Percentiles rank a stretch among this genome's conserved stretches.
These are phyloP conservation scores for Rhodotorula graminis DNA, from an alignment of 768 basidiomycete genomes.

Conservation along the genomic window DNA sequence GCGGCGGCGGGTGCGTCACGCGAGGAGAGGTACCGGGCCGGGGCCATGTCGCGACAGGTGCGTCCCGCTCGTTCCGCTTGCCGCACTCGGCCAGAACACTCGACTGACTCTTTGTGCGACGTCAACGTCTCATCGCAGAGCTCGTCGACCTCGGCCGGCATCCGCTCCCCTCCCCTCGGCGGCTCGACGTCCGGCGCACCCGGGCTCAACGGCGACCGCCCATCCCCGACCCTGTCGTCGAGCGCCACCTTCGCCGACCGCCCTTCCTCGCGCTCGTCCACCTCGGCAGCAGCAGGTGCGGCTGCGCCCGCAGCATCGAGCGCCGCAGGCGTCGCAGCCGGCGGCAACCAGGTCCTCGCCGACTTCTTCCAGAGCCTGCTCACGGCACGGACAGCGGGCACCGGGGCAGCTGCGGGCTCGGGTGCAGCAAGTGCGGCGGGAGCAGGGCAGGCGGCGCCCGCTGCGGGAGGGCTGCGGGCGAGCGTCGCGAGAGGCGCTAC, in stretches of 20 bases:
- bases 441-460: no score
- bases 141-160: neutral
- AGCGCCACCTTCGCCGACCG: neutral
- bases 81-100: no score
- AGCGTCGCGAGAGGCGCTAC: neutral
- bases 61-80: neutral
- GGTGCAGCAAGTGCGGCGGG: no score
- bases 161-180: slow-evolving; percentile 5
- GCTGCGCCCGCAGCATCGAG: neutral
- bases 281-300: neutral
- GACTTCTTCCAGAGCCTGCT: slow-evolving; percentile 38
- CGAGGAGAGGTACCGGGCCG: neutral
- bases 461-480: neutral
- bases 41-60: slow-evolving; percentile 19
- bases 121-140: neutral
- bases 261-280: neutral
- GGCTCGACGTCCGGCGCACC: neutral
- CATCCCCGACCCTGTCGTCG: slow-evolving; percentile 10
- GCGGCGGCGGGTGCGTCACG: neutral
- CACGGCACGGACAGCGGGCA: slow-evolving; percentile 15
- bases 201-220: no score
- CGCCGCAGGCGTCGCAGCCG: slow-evolving; percentile 10
- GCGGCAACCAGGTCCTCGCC: slow-evolving; percentile 34
- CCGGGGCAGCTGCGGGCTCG: neutral
- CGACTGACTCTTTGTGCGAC: neutral